Conservation (phyloP, 805 yeast species). For the Ogataea nonfermentans region DNA sequence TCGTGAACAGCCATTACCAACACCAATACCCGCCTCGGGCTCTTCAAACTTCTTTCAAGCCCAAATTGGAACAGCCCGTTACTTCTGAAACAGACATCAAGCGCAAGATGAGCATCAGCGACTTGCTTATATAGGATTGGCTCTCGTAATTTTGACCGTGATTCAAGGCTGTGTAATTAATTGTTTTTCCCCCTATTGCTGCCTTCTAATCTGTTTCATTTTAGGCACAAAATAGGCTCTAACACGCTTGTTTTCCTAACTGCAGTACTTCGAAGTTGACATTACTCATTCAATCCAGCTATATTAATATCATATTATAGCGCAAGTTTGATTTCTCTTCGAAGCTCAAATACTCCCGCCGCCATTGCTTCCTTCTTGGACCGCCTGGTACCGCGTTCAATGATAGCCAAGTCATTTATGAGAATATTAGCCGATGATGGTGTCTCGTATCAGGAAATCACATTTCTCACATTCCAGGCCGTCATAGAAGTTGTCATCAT, state of each 20-base stretch:
- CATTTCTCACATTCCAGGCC: slow-evolving; percentile 84
- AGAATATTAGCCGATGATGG: slow-evolving; percentile 9
- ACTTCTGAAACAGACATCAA: slow-evolving; percentile 18
- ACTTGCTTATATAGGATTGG: slow-evolving; percentile 15
- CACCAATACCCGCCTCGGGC: slow-evolving; percentile 13
- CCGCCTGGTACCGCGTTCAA: slow-evolving; percentile 8
- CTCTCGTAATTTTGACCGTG: not conserved
- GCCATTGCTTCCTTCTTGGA: not conserved
- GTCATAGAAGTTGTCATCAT: slow-evolving; percentile 86
- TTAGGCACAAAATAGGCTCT: not conserved
- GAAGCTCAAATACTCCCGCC: not conserved
- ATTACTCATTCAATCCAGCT: no score
- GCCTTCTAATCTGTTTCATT: not conserved
- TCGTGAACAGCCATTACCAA: slow-evolving; percentile 7
- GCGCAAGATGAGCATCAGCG: slow-evolving; percentile 27
- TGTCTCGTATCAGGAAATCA: slow-evolving; percentile 36
- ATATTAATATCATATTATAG: no score
- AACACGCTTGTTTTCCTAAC: not conserved
- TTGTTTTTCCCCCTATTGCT: not conserved
- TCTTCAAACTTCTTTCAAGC: slow-evolving; percentile 6
- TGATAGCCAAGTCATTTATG: slow-evolving; percentile 10
- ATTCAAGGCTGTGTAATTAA: slow-evolving; percentile 2
- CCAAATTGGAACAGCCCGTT: slow-evolving; percentile 3
- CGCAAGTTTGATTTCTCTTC: not conserved
- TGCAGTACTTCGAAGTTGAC: not conserved